Evolutionary conservation across 2,329 filamentous ascomycete species (phyloP).

Genomic region (Colletotrichum sp.): DNA sequence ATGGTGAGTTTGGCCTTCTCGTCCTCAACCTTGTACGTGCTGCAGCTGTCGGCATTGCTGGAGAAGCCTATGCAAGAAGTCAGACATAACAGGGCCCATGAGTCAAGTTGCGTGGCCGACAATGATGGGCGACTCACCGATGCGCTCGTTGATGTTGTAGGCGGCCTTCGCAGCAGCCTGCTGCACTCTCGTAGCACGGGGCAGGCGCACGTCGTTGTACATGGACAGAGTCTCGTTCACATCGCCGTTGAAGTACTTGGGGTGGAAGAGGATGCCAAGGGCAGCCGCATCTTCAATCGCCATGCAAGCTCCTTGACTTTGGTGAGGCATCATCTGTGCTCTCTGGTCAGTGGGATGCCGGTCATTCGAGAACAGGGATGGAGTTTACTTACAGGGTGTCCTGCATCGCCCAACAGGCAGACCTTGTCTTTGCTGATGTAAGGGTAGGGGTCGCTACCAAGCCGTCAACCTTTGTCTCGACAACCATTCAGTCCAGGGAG

Average conservation of each 20-base stretch:
- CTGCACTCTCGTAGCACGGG: constrained; percentile 61
- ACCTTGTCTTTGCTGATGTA: constrained; percentile 56
- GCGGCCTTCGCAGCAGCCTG: constrained; percentile 61
- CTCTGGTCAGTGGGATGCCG: neutral
- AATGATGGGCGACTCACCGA: constrained; percentile 44
- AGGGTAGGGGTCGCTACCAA: constrained; percentile 52
- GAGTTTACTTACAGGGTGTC: constrained; percentile 56
- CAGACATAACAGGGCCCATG: neutral
- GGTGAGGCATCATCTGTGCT: constrained; percentile 55
- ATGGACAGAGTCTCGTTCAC: constrained; percentile 51
- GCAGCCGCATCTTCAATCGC: constrained; percentile 71
- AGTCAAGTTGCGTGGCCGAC: neutral
- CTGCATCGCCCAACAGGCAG: constrained; percentile 70
- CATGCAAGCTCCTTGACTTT: constrained; percentile 73
- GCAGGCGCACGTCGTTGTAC: constrained; percentile 59
- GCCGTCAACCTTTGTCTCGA: neutral
- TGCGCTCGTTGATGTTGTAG: constrained; percentile 68
- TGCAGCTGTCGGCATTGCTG: constrained; percentile 56
- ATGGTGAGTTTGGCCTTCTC: constrained; percentile 68
- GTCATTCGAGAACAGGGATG: neutral
- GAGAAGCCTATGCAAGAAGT: constrained; percentile 56
- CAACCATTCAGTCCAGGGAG: neutral
- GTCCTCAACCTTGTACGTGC: constrained; percentile 67
- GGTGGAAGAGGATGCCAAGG: constrained; percentile 65
- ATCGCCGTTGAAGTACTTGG: constrained; percentile 50